These are phyloP conservation scores for Colletotrichum limetticola DNA, from an alignment of 2,329 filamentous ascomycete species.

Conservation along the genomic window DNA sequence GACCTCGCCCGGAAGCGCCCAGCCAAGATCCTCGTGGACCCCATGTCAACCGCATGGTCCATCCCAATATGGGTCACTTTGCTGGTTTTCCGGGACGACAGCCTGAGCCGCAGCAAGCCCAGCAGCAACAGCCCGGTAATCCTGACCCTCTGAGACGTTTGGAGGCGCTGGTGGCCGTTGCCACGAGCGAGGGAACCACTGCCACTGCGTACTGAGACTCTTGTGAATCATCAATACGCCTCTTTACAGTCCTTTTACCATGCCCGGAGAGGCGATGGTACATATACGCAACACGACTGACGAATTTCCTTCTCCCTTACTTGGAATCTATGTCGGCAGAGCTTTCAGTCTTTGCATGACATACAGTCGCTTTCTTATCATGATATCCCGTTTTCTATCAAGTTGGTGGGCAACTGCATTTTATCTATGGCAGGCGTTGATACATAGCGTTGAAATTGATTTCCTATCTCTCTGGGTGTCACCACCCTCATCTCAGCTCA, in stretches of 20 bases:
- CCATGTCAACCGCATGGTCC: constrained; percentile 66
- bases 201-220: constrained; percentile 50
- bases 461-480: not conserved
- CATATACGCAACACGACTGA: constrained; percentile 23
- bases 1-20: constrained; percentile 37
- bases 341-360: constrained; percentile 9
- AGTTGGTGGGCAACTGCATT: constrained; percentile 18
- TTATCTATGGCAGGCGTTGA: constrained; percentile 20
- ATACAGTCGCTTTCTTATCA: constrained; percentile 24
- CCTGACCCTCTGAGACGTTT: constrained; percentile 50
- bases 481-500: constrained; percentile 2
- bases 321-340: constrained; percentile 11
- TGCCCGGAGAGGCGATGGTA: not conserved
- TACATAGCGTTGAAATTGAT: constrained; percentile 31
- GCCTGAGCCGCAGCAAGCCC: constrained; percentile 36
- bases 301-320: constrained; percentile 11
- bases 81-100: constrained; percentile 59
- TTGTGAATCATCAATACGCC: not conserved
- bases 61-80: constrained; percentile 66
- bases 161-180: constrained; percentile 56
- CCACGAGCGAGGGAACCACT: constrained; percentile 55
- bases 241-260: not conserved
- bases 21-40: constrained; percentile 48
- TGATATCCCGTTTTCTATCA: constrained; percentile 27
- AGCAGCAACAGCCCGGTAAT: constrained; percentile 34